These are phyloP conservation scores for Neohortaea acidophila DNA, from an alignment of 495 filamentous ascomycete species.

Conservation along the genomic window DNA sequence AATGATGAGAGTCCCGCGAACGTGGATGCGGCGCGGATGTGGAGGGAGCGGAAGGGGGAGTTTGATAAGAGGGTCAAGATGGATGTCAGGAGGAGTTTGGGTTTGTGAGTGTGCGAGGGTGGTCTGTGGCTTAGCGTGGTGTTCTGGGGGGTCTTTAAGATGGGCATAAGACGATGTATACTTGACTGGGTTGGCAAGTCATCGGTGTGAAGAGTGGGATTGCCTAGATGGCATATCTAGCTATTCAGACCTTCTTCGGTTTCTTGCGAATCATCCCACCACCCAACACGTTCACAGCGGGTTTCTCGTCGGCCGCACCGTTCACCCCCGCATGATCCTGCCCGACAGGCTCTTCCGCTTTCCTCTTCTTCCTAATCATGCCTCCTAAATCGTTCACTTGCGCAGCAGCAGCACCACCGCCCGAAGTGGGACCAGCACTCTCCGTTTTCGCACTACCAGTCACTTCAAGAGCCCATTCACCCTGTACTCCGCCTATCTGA, in stretches of 20 bases:
- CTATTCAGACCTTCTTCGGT: too few relatives aligned
- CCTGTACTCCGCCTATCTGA: conserved; percentile 33
- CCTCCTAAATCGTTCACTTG: conserved; percentile 15
- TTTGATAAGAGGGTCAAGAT: conserved; percentile 80
- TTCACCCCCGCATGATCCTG: background rate
- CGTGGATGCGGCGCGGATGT: conserved; percentile 97
- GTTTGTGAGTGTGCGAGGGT: conserved; percentile 25
- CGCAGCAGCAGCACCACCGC: background rate
- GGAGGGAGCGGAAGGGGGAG: conserved; percentile 68
- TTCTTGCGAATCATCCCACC: conserved; percentile 17
- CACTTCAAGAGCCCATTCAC: conserved; percentile 41
- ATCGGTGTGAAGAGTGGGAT: too few relatives aligned
- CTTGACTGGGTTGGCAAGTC: too few relatives aligned
- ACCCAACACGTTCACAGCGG: conserved; percentile 15
- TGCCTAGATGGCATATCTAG: too few relatives aligned
- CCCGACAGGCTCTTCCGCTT: conserved; percentile 4
- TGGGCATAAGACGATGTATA: too few relatives aligned
- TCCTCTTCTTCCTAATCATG: conserved; percentile 19
- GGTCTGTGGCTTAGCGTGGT: too few relatives aligned
- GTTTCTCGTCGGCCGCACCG: background rate
- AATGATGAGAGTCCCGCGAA: conserved; percentile 98
- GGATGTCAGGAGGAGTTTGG: conserved; percentile 56
- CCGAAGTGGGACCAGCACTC: background rate
- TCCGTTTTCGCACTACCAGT: conserved; percentile 29
- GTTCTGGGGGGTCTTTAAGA: too few relatives aligned